Base-by-base conservation (phyloP, 2,329 filamentous ascomycete species). In the Colletotrichum orbiculare region DNA sequence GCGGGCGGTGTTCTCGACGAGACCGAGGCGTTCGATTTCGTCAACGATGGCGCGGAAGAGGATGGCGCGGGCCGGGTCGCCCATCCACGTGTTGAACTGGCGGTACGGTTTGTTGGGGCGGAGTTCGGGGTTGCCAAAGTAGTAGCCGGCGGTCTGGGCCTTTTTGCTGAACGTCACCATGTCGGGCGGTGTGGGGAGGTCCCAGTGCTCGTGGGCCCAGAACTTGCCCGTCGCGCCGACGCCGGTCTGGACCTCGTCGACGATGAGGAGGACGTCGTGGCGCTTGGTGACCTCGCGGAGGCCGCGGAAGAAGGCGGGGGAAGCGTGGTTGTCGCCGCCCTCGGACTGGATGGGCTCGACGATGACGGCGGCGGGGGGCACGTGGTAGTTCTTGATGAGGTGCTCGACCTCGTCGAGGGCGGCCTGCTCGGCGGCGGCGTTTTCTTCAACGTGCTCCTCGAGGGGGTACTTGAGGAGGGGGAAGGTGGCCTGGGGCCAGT, bases 21-120 rank as follows among this genome's bases (percentile, higher is more conserved):
- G 85, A 72, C 91, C 87, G 62, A 92, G 83, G 54, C 88, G 83
- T 78, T 93, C 83, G 61, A 97, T 89, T 81, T 97, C 93, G 64
- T 91, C 80, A 74, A 95, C 87, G 80, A 97, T 97, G 73, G 89
- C 91, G 68, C 91, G 88, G 89, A 96, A 97, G 70, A 97, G 85
- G 66, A 97, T 82, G 13, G 91, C 93, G 66, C 93, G 89, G 12
- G 91, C 90, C 13, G 94, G 94, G 81, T 97, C 94, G 73, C 94
- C 94, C 91, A 97, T 96, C 94, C 94, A 97, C 53, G 93, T 97
- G 85, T 97, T 97, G 86, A 97, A 97, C 81, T 97, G 94, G 67
- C 94, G 90, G 84, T 97, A 97, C 6, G 94, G 91, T 85, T 94
- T 94, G 84, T 97, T 97, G 68, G 94, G 94, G 11, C 92, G 86